Conservation (phyloP, 495 filamentous ascomycete species). For the Penicillium bialowiezense region DNA sequence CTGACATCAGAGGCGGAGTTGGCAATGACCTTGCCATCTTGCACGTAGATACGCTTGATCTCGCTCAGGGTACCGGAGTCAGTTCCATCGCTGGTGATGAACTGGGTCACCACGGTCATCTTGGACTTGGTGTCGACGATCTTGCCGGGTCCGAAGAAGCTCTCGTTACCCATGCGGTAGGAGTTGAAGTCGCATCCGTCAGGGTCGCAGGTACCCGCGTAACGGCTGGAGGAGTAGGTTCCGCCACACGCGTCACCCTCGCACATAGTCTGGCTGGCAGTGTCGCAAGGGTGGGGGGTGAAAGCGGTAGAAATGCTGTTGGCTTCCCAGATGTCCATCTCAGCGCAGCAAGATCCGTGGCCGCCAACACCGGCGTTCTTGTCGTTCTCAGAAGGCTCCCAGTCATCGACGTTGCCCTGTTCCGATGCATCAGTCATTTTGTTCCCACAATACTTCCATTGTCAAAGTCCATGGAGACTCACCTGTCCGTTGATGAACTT, state of each 20-base stretch:
- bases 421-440: background rate
- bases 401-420: conserved; percentile 57
- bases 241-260: conserved; percentile 54
- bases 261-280: conserved; percentile 55
- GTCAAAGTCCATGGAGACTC: background rate
- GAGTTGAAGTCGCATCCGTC: conserved; percentile 80
- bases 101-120: conserved; percentile 71
- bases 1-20: conserved; percentile 55
- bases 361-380: conserved; percentile 56
- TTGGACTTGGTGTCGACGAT: conserved; percentile 61
- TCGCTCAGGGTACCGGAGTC: conserved; percentile 53
- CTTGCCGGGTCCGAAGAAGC: conserved; percentile 61
- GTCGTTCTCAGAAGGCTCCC: conserved; percentile 57
- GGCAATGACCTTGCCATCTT: conserved; percentile 59
- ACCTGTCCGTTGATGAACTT: conserved; percentile 67
- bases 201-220: conserved; percentile 64
- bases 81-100: conserved; percentile 57
- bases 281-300: conserved; percentile 64
- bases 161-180: conserved; percentile 60
- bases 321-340: conserved; percentile 74
- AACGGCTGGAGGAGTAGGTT: conserved; percentile 40
- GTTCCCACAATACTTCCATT: no score
- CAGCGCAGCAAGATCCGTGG: conserved; percentile 67
- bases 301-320: conserved; percentile 57
- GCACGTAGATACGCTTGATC: conserved; percentile 71